Base-by-base conservation (phyloP, 768 basidiomycete genomes). In the Rhodotorula diobovata region DNA sequence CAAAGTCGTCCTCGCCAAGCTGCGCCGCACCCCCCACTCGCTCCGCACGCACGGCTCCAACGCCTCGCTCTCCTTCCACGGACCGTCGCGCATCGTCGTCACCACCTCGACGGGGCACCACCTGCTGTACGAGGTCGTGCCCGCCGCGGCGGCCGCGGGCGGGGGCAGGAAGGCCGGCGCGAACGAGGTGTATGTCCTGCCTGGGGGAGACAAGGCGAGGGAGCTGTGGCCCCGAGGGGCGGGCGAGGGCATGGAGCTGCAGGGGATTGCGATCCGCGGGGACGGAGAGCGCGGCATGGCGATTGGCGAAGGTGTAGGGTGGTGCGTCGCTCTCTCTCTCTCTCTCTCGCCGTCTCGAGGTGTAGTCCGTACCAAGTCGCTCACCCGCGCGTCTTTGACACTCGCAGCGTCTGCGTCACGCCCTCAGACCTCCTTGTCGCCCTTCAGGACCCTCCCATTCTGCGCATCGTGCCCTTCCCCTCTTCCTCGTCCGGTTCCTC, bases 1-100 rank as follows among this genome's bases (percentile, higher is more conserved):
- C 11, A 74, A 74, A 30, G 73, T 71, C 39, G 73, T 74, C 16
- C 65, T 75, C 41, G 74, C 74, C n/a, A 75, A 75, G 59, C 57
- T 75, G 7, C 62, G 62, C 30, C 67, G 74, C 1, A 61, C 70
- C 5, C 65, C 70, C 23, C 18, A 67, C 60, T 75, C 74, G 21
- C 61, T 75, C 15, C 57, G 74, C 30, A 71, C 70, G 0, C 70
- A 75, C 55, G 74, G 74, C 43, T 48, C 61, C 20, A 75, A 75
- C 54, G 50, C 64, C 6, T 16, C 35, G 23, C 30, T 72, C 14
- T 18, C n/a, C 51, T 75, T 75, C 48, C 67, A 68, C 46, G 71
- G 70, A 2, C 48, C 63, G 9, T 2, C 55, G 7, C 74, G 68
- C 2, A 14, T 72, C 57, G 35, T 75, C 28, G 35, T 75, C 39